Evolutionary conservation across 2,329 filamentous ascomycete species (phyloP), one percentile per base, ranked within the genome.

Genomic region (Hirsutella thompsonii): DNA sequence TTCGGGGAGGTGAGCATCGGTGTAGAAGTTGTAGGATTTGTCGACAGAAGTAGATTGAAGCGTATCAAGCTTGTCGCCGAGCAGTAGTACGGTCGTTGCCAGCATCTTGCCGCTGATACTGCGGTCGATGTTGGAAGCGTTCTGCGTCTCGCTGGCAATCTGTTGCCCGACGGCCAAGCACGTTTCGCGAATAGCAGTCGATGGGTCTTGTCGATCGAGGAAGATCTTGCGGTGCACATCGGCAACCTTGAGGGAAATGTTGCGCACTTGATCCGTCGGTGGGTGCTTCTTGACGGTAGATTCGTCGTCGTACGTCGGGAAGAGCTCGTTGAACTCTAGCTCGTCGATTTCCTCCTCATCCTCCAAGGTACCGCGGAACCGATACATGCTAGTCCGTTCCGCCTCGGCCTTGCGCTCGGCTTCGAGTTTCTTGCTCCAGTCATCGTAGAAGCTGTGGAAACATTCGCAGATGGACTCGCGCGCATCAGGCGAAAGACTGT

Each of bases 11-110:
- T 96, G 93, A 3, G 81, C 59, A 52, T 94, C 81, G 0, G 75
- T 80, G 59, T 98, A 98, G 58, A 98, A 95, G 61, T 94, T 94
- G 66, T 90, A 93, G 1, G 52, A 50, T 16, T 55, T 60, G 23
- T 47, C 54, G 20, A 66, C 60, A 0, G 61, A 50, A 3, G 64
- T 53, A 4, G 62, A 61, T 5, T 60, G 49, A 1, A 70, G 55
- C 3, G 53, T 54, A 30, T 66, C 63, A 23, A 77, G 59, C 49
- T 77, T 74, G 46, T 82, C 74, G 43, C 81, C 69, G 1, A 94
- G 59, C 1, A 75, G 63, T 16, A 90, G 61, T 20, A 89, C 61
- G 1, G 82, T 68, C 3, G 76, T 74, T 2, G 85, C 72, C 20
- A 94, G 65, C 37, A 88, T 68, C 39, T 66, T 66, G 39, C 68